phyloP scores from a whole-genome alignment of 2,329 filamentous ascomycete genomes.

The Chrysosporium keratinophilum region DNA sequence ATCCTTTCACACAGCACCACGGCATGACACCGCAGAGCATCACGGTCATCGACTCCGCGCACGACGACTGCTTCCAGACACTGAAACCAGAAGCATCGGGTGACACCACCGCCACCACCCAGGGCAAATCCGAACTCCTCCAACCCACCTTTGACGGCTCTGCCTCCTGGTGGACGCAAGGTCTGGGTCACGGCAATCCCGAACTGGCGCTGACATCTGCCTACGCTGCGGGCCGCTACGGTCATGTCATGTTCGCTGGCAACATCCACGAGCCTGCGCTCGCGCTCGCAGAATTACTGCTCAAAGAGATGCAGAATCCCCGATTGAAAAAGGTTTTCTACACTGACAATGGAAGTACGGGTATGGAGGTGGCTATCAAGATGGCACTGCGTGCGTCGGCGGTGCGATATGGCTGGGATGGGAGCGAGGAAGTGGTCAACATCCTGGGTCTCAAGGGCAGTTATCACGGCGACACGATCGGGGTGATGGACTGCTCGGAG shows the following conservation, averaged over 20 bases:
- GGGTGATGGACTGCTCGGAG: constrained; percentile 76
- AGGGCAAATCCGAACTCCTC: constrained; percentile 32
- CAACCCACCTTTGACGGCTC: constrained; percentile 69
- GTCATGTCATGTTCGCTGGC: constrained; percentile 79
- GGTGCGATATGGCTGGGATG: constrained; percentile 55
- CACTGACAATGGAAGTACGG: constrained; percentile 75
- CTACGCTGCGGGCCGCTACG: constrained; percentile 72
- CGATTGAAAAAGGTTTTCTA: constrained; percentile 65
- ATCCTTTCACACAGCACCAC: constrained; percentile 75
- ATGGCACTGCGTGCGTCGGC: constrained; percentile 67
- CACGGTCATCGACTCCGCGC: constrained; percentile 66
- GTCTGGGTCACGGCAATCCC: constrained; percentile 68
- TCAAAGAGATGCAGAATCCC: constrained; percentile 51
- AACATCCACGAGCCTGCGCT: constrained; percentile 71
- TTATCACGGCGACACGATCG: constrained; percentile 82
- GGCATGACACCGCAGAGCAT: constrained; percentile 53
- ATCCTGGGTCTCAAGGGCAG: constrained; percentile 67
- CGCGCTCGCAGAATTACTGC: constrained; percentile 53
- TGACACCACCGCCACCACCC: background rate
- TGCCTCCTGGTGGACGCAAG: constrained; percentile 87
- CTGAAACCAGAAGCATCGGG: constrained; percentile 26
- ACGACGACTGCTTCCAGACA: constrained; percentile 68
- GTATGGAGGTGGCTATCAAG: constrained; percentile 73
- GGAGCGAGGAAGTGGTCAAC: constrained; percentile 47
- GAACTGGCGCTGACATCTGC: constrained; percentile 62